A percentile compares a stretch with the other conserved stretches of the same genome.
Conservation (phyloP, 768 basidiomycete species). For the Cubamyces sp. region DNA sequence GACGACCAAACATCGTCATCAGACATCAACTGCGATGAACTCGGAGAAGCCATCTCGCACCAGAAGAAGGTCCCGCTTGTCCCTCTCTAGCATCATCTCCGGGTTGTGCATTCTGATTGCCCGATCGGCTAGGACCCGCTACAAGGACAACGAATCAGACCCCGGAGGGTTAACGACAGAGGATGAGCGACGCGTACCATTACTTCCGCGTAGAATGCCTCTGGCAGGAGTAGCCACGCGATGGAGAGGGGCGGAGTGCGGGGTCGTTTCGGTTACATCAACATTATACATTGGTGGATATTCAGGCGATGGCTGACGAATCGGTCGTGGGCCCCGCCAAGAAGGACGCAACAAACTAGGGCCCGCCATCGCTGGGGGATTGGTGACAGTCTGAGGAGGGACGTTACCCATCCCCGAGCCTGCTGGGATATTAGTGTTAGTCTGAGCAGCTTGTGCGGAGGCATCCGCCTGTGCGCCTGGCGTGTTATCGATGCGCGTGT, state of each 20-base stretch:
- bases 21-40: neutral
- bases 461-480: slow-evolving; percentile 3
- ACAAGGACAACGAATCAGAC: neutral
- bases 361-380: no score
- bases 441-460: neutral
- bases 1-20: neutral
- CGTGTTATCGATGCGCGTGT: slow-evolving; percentile 4
- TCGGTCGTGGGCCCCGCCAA: no score
- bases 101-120: neutral
- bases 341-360: no score
- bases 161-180: no score
- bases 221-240: no score
- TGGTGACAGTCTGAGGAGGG: no score
- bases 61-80: neutral
- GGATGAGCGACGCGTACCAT: no score
- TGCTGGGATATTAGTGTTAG: neutral
- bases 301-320: no score
- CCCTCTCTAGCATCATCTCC: neutral
- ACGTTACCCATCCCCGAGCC: neutral
- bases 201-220: no score
- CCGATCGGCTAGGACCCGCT: neutral
- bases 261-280: no score
- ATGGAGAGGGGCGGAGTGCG: no score
- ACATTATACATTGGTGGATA: no score
- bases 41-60: neutral